Percentiles rank a stretch among this genome's conserved stretches.
Conservation (phyloP, 345 rosid species). For the Sisymbrium irio region DNA sequence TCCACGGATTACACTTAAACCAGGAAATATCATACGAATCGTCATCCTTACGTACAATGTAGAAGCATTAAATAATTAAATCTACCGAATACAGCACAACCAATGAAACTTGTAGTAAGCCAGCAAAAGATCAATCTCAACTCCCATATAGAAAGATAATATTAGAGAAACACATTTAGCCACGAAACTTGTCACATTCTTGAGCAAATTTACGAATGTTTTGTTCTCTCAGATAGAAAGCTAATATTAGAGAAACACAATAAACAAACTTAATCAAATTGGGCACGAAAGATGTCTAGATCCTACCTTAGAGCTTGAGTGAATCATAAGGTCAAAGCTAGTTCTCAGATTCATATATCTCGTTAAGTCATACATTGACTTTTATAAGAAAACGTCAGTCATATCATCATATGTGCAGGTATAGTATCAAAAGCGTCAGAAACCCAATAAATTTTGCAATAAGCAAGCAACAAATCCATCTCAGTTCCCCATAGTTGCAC, state of each 20-base stretch:
- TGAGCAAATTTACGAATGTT: neutral
- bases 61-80: neutral
- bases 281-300: neutral
- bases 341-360: neutral
- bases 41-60: neutral
- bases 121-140: neutral
- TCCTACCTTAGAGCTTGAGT: constrained; percentile 37
- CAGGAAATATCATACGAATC: neutral
- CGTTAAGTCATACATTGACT: neutral
- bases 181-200: neutral
- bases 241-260: neutral
- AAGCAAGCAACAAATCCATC: neutral
- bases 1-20: neutral
- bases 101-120: neutral
- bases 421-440: neutral
- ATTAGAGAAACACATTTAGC: too few species aligned
- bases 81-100: neutral
- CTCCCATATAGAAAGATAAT: too few species aligned
- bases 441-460: neutral
- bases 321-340: neutral
- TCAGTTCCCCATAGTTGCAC: neutral
- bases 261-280: neutral
- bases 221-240: neutral
- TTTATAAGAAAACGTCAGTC: neutral
- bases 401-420: neutral